Conservation (phyloP, 805 yeast species). For the Myxozyma nipponensis region DNA sequence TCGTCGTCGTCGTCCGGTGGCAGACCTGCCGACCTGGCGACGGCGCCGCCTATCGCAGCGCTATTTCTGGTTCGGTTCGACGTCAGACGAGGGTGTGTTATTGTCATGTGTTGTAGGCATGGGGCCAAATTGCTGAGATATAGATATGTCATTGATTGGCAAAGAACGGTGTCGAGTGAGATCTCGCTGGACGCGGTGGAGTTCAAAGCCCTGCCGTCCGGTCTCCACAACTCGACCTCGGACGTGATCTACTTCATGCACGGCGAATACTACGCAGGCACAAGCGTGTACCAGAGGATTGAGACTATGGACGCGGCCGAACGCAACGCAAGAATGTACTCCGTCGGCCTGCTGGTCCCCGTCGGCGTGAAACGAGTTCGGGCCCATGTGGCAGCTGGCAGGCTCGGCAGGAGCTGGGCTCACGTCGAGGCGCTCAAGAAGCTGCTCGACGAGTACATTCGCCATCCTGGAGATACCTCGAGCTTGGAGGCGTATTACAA, state of each 20-base stretch:
- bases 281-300: slow-evolving; percentile 51
- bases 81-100: slow-evolving; percentile 43
- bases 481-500: slow-evolving; percentile 19
- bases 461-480: slow-evolving; percentile 7
- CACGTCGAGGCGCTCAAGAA: slow-evolving; percentile 41
- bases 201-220: slow-evolving; percentile 65
- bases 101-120: not conserved
- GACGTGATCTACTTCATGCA: slow-evolving; percentile 56
- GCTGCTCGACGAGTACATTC: slow-evolving; percentile 17
- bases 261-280: slow-evolving; percentile 40
- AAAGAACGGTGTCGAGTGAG: slow-evolving; percentile 28
- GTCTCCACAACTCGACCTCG: slow-evolving; percentile 50
- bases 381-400: slow-evolving; percentile 17
- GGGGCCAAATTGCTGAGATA: not conserved
- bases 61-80: slow-evolving; percentile 52
- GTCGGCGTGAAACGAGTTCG: slow-evolving; percentile 15
- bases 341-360: slow-evolving; percentile 52
- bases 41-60: slow-evolving; percentile 33
- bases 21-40: not conserved
- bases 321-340: slow-evolving; percentile 44
- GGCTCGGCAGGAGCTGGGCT: slow-evolving; percentile 29
- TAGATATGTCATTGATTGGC: slow-evolving; percentile 25
- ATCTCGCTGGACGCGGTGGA: slow-evolving; percentile 47
- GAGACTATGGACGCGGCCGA: slow-evolving; percentile 33
- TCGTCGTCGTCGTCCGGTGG: too few relatives aligned